These are phyloP conservation scores for Triticum turgidum DNA, from an alignment of 176 grass and related monocot genomes.

Conservation along the genomic window DNA sequence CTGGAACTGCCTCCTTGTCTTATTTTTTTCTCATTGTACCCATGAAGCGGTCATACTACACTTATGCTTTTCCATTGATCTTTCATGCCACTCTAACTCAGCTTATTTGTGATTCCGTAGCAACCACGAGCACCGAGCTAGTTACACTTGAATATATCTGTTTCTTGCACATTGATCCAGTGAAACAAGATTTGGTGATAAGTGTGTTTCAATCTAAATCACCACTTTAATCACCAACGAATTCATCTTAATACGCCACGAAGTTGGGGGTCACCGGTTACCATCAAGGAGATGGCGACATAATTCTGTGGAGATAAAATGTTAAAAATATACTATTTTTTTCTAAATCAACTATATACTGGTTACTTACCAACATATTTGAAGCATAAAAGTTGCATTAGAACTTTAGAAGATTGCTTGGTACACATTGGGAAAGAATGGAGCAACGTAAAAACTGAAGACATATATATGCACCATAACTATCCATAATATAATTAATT, in stretches of 20 bases:
- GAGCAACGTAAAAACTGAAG: not conserved
- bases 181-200: not conserved
- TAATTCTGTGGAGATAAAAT: not conserved
- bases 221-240: not conserved
- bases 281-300: not conserved
- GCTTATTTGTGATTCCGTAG: too few relatives aligned
- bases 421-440: not conserved
- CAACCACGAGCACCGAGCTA: too few relatives aligned
- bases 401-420: not conserved
- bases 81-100: too few relatives aligned
- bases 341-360: not conserved
- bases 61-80: too few relatives aligned
- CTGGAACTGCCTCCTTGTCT: too few relatives aligned
- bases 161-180: not conserved
- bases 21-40: too few relatives aligned
- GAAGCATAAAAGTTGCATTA: not conserved
- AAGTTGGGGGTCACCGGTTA: not conserved
- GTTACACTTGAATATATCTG: not conserved
- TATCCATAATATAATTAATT: not conserved
- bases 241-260: not conserved
- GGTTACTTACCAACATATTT: not conserved
- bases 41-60: too few relatives aligned
- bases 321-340: not conserved
- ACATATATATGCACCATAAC: too few relatives aligned
- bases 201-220: not conserved